Percentiles rank a stretch among this genome's conserved stretches.
phyloP scores from a whole-genome alignment of 768 basidiomycete genomes.

The Rhizopogon vinicolor region DNA sequence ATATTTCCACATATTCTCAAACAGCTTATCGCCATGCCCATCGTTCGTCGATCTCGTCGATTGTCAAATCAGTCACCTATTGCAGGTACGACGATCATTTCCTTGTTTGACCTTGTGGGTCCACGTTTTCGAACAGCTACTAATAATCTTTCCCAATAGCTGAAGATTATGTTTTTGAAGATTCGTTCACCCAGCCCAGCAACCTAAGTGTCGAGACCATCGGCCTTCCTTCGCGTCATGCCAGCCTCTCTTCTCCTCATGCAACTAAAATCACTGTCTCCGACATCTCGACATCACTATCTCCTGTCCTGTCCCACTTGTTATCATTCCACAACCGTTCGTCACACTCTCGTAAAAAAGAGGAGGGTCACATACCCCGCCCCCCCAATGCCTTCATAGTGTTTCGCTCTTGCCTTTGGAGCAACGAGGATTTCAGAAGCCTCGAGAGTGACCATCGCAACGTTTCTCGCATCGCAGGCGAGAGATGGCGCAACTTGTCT shows the following conservation, averaged over 20 bases:
- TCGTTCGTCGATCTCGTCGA: constrained; percentile 38
- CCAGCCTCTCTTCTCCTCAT: constrained; percentile 14
- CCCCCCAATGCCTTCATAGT: constrained; percentile 87
- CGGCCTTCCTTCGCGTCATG: constrained; percentile 2
- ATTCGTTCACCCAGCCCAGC: constrained; percentile 15
- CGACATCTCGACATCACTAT: constrained; percentile 10
- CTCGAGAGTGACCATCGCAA: constrained; percentile 69
- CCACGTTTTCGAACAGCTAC: constrained; percentile 27
- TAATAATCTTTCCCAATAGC: constrained; percentile 25
- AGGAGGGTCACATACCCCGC: constrained; percentile 56
- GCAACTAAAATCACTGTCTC: constrained; percentile 8
- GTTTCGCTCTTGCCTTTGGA: constrained; percentile 67
- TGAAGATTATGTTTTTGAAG: constrained; percentile 24
- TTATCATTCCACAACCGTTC: constrained; percentile 25
- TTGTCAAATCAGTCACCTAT: constrained; percentile 36
- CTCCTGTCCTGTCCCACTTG: constrained; percentile 17
- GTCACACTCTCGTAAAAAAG: constrained; percentile 38
- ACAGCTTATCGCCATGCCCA: constrained; percentile 22
- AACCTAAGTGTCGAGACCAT: constrained; percentile 15
- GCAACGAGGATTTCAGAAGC: constrained; percentile 41
- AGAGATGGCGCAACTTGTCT: constrained; percentile 58
- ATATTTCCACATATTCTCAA: constrained; percentile 5
- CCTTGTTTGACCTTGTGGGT: constrained; percentile 15
- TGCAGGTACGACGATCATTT: constrained; percentile 24
- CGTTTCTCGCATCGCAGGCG: constrained; percentile 65